Conservation (phyloP, 73 alveolate genomes). For the Paramecium octaurelia region DNA sequence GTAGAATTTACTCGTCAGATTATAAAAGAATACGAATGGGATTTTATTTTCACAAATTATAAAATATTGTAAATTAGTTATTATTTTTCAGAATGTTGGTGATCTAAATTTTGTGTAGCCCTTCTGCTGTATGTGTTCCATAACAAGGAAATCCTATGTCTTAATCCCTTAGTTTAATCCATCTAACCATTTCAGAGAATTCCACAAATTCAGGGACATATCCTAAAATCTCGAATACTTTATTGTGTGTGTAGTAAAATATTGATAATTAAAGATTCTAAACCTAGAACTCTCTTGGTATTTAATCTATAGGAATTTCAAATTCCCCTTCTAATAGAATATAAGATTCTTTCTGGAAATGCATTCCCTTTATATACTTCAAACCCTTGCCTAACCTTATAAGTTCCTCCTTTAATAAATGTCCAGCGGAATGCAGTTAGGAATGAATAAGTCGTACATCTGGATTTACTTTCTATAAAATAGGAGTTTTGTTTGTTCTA, state of each 20-base stretch:
- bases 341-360: not conserved
- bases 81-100: not conserved
- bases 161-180: not conserved
- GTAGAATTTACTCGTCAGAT: not conserved
- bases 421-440: conserved; percentile 30
- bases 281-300: not conserved
- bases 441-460: not conserved
- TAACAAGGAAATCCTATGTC: conserved; percentile 2
- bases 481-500: not conserved
- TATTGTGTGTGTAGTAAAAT: not conserved
- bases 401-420: not conserved
- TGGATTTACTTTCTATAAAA: not conserved
- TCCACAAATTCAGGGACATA: conserved; percentile 35
- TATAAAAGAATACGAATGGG: not conserved
- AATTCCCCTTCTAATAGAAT: not conserved
- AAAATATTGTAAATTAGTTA: not conserved
- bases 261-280: not conserved
- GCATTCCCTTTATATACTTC: not conserved
- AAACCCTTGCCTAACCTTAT: not conserved
- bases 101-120: not conserved
- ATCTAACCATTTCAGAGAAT: not conserved
- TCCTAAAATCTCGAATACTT: not conserved
- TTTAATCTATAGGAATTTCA: not conserved
- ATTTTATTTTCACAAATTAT: not conserved
- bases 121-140: not conserved